Base-by-base conservation (phyloP, 2,329 filamentous ascomycete genomes). In the Phaeoacremonium minimum region DNA sequence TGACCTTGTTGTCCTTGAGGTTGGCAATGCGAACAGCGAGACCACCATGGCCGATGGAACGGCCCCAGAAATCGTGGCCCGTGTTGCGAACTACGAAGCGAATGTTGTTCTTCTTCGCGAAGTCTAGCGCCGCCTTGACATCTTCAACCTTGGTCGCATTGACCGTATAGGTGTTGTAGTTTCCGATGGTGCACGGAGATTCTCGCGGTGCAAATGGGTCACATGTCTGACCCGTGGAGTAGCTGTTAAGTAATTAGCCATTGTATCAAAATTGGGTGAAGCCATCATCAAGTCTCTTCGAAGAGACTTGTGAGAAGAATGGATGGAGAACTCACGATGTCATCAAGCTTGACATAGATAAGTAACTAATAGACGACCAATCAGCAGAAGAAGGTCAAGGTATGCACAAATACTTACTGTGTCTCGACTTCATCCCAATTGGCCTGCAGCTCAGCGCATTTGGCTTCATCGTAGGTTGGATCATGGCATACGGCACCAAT, bases 401-500 rank as follows among this genome's bases (percentile, higher is more conserved):
- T n/a, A n/a, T n/a, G n/a, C n/a, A n/a, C n/a, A n/a, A n/a, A n/a
- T n/a, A n/a, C n/a, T n/a, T n/a, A 62, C 58, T 68, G 64, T 18
- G 52, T 50, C 35, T 60, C 46, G 1, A 66, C 61, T 12, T 48
- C 35, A 4, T 45, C 45, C 68, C 67, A 73, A 28, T 46, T 44
- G 2, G 50, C 44, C 28, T 53, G 52, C 8, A 72, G 40, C 4
- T 33, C 43, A 2, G 47, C 37, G 40, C 69, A 73, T 20, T 49
- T 46, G 3, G 43, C 49, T n/a, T 48, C 55, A 47, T 71, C 46
- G 46, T 67, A 71, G 15, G 40, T 44, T 2, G 48, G 57, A 14
- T 56, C 50, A 43, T 75, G 69, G 41, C 70, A 75, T 2, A 61
- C 52, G 2, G 57, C 43, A 5, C 60, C 73, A 13, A 75, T 49